Base-by-base conservation (phyloP, 2,329 filamentous ascomycete genomes). In the Arachnomyces sp. region DNA sequence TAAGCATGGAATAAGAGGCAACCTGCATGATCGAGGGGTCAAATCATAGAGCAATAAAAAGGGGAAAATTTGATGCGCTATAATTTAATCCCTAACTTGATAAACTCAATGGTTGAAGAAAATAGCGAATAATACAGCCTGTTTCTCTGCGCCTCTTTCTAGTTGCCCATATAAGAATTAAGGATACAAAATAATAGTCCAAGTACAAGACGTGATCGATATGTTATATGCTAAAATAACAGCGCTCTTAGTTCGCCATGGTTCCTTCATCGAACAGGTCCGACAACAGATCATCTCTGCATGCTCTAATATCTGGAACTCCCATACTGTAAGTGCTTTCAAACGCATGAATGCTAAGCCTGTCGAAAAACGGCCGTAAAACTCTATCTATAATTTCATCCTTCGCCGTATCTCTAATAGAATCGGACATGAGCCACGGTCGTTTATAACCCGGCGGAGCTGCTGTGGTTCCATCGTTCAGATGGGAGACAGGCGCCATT, bases 311-410 rank as follows among this genome's bases (percentile, higher is more conserved):
- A 60, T 93, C 86, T 17, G 84, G 65, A 31, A 62, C 62, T 28
- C 79, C 81, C 80, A 95, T 89, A 12, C 83, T 80, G 61, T 98
- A 98, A 40, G 84, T 90, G 46, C 82, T 84, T 68, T 98, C 92
- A 64, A 95, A 98, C 0, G 86, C 83, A 59, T 82, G 86, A 54
- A 98, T 95, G 59, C 89, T 95, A 48, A 98, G 67, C 58, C 93
- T 85, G 11, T 83, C 84, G 57, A 96, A 87, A 65, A 95, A 96
- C 0, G 90, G 90, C 50, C 85, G 74, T 46, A 96, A 65, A 9
- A 95, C 76, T 57, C 83, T 83, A 43, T 80, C 79, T 4, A 92
- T 77, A 43, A 96, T 68, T 48, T 79, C 75, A 18, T 75, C 67
- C 46, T 70, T 72, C 4, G 70, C 63, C 48, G 74, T 69, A 25